Base-by-base conservation (phyloP, 2,329 filamentous ascomycete species). In the Atkinsonella hypoxylon region DNA sequence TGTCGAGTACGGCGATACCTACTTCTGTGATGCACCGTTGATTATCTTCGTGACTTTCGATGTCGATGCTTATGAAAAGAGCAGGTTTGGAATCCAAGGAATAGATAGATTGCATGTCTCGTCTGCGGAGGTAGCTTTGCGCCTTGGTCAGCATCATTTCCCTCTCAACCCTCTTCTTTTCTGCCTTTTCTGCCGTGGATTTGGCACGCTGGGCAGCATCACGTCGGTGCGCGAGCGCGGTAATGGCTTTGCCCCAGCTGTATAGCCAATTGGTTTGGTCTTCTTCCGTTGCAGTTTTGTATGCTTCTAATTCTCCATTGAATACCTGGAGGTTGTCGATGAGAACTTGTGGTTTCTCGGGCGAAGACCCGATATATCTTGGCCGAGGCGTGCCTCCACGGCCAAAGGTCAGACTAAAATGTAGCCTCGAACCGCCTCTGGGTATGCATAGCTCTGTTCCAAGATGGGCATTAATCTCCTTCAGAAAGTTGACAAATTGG, bases 1-100 rank as follows among this genome's bases (percentile, higher is more conserved):
- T 89, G 62, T 97, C 89, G 0, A 97, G 72, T 2, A 83, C 82
- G 1, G 88, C 83, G 40, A 98, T 73, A 1, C 93, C 93, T 39
- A 98, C 75, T 65, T 98, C 93, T 0, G 90, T 95, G 52, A 97
- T 76, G 12, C 78, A 71, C 34, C 74, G 70, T 12, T 81, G 77
- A 43, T 78, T 72, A 20, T 69, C 67, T 64, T 98, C 93, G 52
- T 83, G 87, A 1, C 84, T 82, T 65, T 98, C 93, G 32, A 93
- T 71, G 59, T 98, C 93, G 43, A 97, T 73, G 54, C 78, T 81
- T 52, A 95, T 72, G 57, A 96, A 85, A 8, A 94, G 74, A 5
- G 61, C 57, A 20, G 45, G 45, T 18, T 41, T 62, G 54, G 47
- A 45, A 7, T 47, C 53, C 12, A 22, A 11, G 11, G 18, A 7